These are phyloP conservation scores for Aspergillus tubingensis DNA, from an alignment of 2,329 filamentous ascomycete species.

Conservation along the genomic window DNA sequence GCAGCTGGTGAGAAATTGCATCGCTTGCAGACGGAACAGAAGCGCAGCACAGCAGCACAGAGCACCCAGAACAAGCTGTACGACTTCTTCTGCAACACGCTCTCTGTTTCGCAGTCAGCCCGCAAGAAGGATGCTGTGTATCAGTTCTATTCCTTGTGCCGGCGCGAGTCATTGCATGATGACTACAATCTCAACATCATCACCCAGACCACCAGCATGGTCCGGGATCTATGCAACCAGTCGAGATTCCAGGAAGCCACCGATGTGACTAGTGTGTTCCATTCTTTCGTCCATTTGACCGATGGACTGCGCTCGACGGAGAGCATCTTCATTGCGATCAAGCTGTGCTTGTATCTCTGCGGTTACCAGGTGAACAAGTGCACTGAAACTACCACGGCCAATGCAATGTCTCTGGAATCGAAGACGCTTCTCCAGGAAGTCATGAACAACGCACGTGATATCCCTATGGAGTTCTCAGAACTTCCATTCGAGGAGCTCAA, in stretches of 20 bases:
- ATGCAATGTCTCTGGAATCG: slow-evolving; percentile 36
- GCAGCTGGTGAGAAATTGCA: slow-evolving; percentile 34
- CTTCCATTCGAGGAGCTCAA: slow-evolving; percentile 40
- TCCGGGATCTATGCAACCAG: slow-evolving; percentile 33
- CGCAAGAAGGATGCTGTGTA: slow-evolving; percentile 31
- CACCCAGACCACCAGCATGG: slow-evolving; percentile 28
- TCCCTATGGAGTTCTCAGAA: slow-evolving; percentile 37
- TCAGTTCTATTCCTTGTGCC: slow-evolving; percentile 36
- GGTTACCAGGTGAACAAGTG: slow-evolving; percentile 37
- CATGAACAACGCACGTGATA: slow-evolving; percentile 31
- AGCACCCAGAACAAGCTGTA: slow-evolving; percentile 37
- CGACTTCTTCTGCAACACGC: slow-evolving; percentile 39
- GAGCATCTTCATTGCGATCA: slow-evolving; percentile 39
- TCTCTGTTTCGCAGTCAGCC: slow-evolving; percentile 30
- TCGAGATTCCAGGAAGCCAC: slow-evolving; percentile 37
- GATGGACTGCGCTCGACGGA: slow-evolving; percentile 35
- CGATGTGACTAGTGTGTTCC: slow-evolving; percentile 36
- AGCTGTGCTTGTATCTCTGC: slow-evolving; percentile 39
- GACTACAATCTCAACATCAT: slow-evolving; percentile 36
- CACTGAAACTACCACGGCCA: slow-evolving; percentile 26
- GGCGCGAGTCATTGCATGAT: slow-evolving; percentile 33
- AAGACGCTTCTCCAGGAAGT: slow-evolving; percentile 38
- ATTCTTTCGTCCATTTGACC: slow-evolving; percentile 38
- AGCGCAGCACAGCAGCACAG: slow-evolving; percentile 31
- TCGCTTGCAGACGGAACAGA: slow-evolving; percentile 34